Base-by-base conservation (phyloP, 768 basidiomycete species). In the Leccinum rimulosum region DNA sequence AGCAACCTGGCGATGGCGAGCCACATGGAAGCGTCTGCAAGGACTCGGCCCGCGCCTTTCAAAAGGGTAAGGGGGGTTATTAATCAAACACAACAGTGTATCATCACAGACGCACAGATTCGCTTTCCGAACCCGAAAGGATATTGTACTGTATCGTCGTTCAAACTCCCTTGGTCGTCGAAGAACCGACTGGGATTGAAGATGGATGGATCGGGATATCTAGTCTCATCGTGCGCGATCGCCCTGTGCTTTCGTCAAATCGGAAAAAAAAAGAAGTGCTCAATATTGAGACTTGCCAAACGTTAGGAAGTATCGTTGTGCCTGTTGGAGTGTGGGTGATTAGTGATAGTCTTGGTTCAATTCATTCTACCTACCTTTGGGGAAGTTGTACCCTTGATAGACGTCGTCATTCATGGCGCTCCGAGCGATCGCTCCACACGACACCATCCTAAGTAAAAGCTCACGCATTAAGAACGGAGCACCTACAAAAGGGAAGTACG, bases 121-220 rank as follows among this genome's bases (percentile, higher is more conserved):
- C 59, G 55, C 15, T 50, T 57, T 52, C 50, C 50, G 31, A 51
- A 51, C 11, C 50, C 50, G 31, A 51, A 51, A 4, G 31, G 30
- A 33, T 51, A 60, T 3, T 45, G 30, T n/a, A 60, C 59, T 22
- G 56, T 60, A 33, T 60, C 59, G 8, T 57, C 35, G 33, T 60
- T 57, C 56, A 60, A 25, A 1, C 49, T 52, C 17, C 59, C 59
- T 33, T 60, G 17, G 22, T 60, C 51, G 35, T 60, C 36, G 30
- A 60, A 60, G 40, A 60, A 60, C n/a, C 59, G 55, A 30, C 22
- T 19, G 8, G 59, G 59, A 31, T 60, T 53, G 14, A 57, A 60
- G 10, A 14, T 9, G 28, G 9, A 48, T 30, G 59, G 33, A 49
- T 60, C 45, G 3, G 43, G 47, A 49, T 60, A 60, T 49, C 36